Base-by-base conservation (phyloP, 352 stramenopile genomes). In the Peronospora destructor region DNA sequence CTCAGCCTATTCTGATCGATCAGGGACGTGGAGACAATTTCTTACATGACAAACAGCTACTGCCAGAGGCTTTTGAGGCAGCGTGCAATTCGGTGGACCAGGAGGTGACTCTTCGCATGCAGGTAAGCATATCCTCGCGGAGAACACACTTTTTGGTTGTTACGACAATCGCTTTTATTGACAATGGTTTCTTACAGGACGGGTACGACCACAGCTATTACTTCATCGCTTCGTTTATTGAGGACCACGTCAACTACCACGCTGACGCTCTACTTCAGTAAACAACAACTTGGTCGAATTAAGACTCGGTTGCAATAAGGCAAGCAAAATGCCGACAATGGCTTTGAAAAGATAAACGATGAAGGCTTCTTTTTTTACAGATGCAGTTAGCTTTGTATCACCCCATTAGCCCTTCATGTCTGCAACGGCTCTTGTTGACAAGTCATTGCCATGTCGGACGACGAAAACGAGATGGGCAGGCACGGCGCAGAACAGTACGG, bases 201-300 rank as follows among this genome's bases (percentile, higher is more conserved):
- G 94, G 91, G 34, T 98, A 98, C 66, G 95, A 98, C 66, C 95
- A 99, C 80, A 94, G 80, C 54, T 99, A 99, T 68, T 98, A 96
- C 61, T 98, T 98, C 73, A 98, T 99, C 61, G 76, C 86, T 54
- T 92, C 90, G 2, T 98, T 98, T 58, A 79, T 98, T 23, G 90
- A 96, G 29, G 90, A 98, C 57, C 95, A 99, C 72, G 64, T 98
- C 36, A 76, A 87, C 59, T 92, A 97, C 66, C 95, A 98, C 68
- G 91, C 94, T 11, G 80, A 94, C 17, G 68, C 68, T 36, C 72
- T 98, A 17, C 61, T 92, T 42, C 57, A 76, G 45, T 73, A 72
- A 53, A n/a, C 19, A 51, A 33, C 29, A 21, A 19, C 13, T 2
- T n/a, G 29, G 6, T 28, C 11, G 8, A 14, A 29, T 21, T 0